These are phyloP conservation scores for Musa acuminata DNA, from an alignment of 176 grass and related monocot genomes.

Conservation along the genomic window DNA sequence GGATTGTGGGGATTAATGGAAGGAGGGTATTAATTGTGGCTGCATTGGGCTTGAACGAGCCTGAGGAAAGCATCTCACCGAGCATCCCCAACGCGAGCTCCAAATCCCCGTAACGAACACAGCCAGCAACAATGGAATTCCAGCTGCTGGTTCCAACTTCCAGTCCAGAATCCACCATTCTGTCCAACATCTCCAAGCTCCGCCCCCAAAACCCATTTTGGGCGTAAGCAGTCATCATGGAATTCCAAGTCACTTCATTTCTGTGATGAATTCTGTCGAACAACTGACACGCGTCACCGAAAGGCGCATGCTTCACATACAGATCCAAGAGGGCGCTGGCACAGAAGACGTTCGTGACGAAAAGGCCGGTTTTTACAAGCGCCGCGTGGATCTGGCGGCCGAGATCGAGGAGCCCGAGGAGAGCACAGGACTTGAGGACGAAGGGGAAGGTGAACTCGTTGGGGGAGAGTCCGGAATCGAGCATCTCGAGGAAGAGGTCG, in stretches of 20 bases:
- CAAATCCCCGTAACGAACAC: constrained; percentile 24
- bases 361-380: constrained; percentile 27
- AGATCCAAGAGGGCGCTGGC: constrained; percentile 30
- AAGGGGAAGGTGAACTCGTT: constrained; percentile 31
- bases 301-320: constrained; percentile 22
- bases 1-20: constrained; percentile 27
- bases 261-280: constrained; percentile 37
- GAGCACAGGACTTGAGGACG: constrained; percentile 26
- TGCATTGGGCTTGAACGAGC: constrained; percentile 25
- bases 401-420: constrained; percentile 22
- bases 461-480: not conserved
- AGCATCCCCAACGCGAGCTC: constrained; percentile 30
- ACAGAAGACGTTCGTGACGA: constrained; percentile 26
- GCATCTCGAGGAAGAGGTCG: constrained; percentile 30
- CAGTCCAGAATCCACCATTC: constrained; percentile 28
- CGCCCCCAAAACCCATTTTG: constrained; percentile 39
- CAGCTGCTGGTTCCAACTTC: constrained; percentile 31
- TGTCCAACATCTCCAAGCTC: constrained; percentile 30
- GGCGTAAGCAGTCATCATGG: constrained; percentile 33
- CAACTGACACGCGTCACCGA: constrained; percentile 21
- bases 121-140: constrained; percentile 40
- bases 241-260: constrained; percentile 30
- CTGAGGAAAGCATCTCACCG: constrained; percentile 26
- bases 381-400: constrained; percentile 38
- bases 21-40: constrained; percentile 49